phyloP scores from a whole-genome alignment of 148 eudicot genomes.

The Heliamphora exappendiculata region DNA sequence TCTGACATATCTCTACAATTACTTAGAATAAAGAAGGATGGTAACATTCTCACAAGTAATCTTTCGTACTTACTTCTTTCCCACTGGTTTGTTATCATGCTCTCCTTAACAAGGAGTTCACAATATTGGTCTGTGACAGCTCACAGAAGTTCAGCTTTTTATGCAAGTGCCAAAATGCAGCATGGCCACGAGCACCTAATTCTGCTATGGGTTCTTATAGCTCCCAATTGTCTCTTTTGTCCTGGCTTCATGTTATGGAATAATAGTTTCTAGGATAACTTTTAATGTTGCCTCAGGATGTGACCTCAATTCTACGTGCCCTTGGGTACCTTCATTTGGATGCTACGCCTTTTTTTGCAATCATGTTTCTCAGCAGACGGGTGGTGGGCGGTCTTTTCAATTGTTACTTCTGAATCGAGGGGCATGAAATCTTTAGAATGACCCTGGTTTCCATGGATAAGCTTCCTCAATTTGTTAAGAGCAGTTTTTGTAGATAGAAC shows the following conservation, averaged over 20 bases:
- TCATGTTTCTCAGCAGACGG: neutral
- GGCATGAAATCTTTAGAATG: neutral
- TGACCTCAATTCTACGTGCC: neutral
- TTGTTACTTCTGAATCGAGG: neutral
- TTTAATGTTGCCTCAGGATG: neutral
- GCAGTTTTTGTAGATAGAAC: neutral
- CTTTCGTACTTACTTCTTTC: too few species aligned
- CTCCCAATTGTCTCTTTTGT: neutral
- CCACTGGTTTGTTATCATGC: neutral
- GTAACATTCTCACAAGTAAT: too few species aligned
- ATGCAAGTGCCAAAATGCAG: neutral
- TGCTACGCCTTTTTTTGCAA: neutral
- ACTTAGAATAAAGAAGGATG: too few species aligned
- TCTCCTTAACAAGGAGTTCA: neutral
- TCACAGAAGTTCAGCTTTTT: neutral
- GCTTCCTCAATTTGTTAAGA: neutral
- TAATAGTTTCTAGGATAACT: neutral
- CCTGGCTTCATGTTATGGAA: neutral
- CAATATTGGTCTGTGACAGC: neutral
- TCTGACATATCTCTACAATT: neutral
- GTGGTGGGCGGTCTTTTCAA: neutral
- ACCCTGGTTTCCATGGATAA: constrained; percentile 3
- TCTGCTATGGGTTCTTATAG: neutral
- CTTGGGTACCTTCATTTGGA: neutral
- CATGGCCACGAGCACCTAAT: neutral